These are phyloP conservation scores for Penicillium sp. DNA, from an alignment of 2,329 filamentous ascomycete genomes.

Conservation along the genomic window DNA sequence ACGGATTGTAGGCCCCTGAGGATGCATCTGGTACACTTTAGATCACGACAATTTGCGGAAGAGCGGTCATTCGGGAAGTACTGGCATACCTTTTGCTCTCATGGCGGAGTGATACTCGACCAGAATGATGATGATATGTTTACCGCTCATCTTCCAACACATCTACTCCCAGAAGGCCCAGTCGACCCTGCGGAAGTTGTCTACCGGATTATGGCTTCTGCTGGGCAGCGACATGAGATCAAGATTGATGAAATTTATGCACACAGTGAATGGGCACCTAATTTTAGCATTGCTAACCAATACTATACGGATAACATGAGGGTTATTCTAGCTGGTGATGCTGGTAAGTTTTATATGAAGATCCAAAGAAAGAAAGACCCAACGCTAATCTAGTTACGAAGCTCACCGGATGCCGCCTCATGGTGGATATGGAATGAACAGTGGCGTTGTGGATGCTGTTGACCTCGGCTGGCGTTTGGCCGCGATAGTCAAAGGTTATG, in stretches of 20 bases:
- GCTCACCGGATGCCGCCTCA: conserved; percentile 8
- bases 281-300: conserved; percentile 21
- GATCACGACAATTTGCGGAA: conserved; percentile 31
- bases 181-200: neutral
- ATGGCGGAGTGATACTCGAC: conserved; percentile 31
- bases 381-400: neutral
- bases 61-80: conserved; percentile 32
- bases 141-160: conserved; percentile 33
- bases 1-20: conserved; percentile 16
- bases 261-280: conserved; percentile 33
- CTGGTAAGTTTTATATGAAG: neutral
- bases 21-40: conserved; percentile 37
- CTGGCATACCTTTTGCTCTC: conserved; percentile 38
- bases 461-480: conserved; percentile 43
- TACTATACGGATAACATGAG: conserved; percentile 1
- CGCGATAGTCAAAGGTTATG: conserved; percentile 31
- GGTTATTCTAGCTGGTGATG: conserved; percentile 1
- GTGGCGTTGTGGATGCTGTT: conserved; percentile 39
- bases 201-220: neutral
- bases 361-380: neutral
- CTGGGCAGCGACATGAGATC: conserved; percentile 23
- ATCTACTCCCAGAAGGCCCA: conserved; percentile 7
- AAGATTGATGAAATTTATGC: conserved; percentile 41
- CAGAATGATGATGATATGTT: conserved; percentile 41
- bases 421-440: conserved; percentile 47